Evolutionary conservation across 2,329 filamentous ascomycete species (phyloP).

Genomic region (Penicillium sp.): DNA sequence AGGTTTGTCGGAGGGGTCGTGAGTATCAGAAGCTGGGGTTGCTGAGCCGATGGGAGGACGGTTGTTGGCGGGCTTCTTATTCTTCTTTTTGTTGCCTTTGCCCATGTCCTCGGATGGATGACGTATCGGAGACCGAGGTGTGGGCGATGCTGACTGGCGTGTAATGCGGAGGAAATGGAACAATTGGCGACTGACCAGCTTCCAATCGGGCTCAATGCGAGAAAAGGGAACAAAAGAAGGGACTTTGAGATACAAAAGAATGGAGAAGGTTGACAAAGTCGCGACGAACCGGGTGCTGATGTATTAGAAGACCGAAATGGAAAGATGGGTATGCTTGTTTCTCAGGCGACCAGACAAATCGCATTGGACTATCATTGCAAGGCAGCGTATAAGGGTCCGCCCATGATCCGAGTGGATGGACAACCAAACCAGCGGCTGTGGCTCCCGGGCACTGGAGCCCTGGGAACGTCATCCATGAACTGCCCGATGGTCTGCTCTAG

Average conservation of each 20-base stretch:
- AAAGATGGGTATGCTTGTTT: slow-evolving; percentile 27
- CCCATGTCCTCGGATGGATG: slow-evolving; percentile 35
- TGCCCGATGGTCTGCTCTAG: slow-evolving; percentile 24
- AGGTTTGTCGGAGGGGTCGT: slow-evolving; percentile 18
- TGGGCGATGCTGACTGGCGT: slow-evolving; percentile 19
- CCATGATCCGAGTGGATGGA: slow-evolving; percentile 25
- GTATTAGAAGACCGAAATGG: slow-evolving; percentile 27
- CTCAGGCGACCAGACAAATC: slow-evolving; percentile 24
- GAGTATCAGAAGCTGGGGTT: slow-evolving; percentile 19
- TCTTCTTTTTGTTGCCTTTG: slow-evolving; percentile 34
- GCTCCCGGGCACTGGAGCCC: slow-evolving; percentile 21
- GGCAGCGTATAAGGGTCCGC: slow-evolving; percentile 34
- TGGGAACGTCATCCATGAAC: slow-evolving; percentile 32
- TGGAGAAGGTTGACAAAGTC: slow-evolving; percentile 19
- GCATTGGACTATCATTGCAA: slow-evolving; percentile 28
- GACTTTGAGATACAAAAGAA: slow-evolving; percentile 21
- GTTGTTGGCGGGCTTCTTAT: slow-evolving; percentile 30
- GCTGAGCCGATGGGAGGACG: slow-evolving; percentile 26
- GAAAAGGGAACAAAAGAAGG: slow-evolving; percentile 20
- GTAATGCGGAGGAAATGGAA: slow-evolving; percentile 18
- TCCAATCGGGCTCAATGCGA: slow-evolving; percentile 24
- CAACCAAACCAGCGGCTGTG: slow-evolving; percentile 25
- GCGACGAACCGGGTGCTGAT: slow-evolving; percentile 16
- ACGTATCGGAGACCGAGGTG: slow-evolving; percentile 25
- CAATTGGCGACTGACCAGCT: slow-evolving; percentile 26